phyloP scores from a whole-genome alignment of 805 yeast genomes.

The Wickerhamiella sorbophila region DNA sequence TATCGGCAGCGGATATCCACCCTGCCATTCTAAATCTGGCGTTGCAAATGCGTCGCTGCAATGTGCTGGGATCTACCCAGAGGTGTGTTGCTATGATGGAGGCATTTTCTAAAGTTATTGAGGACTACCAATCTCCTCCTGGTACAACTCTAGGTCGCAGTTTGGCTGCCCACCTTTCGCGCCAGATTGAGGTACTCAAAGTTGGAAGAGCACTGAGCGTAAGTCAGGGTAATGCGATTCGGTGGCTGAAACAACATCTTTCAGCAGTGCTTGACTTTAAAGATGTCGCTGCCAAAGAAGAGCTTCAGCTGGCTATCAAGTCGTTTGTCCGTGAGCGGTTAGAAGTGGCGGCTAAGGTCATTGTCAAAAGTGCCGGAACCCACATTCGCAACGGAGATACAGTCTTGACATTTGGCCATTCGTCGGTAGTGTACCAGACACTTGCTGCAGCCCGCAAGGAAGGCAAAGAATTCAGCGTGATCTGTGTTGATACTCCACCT shows the following conservation, averaged over 20 bases:
- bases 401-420: conserved; percentile 76
- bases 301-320: conserved; percentile 54
- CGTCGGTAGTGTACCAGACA: conserved; percentile 65
- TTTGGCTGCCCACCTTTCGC: conserved; percentile 72
- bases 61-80: conserved; percentile 78
- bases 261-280: conserved; percentile 59
- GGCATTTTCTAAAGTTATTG: conserved; percentile 67
- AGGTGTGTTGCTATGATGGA: conserved; percentile 74
- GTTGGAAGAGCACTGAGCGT: conserved; percentile 83
- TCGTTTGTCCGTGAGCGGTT: conserved; percentile 73
- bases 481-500: conserved; percentile 87
- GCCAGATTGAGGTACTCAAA: conserved; percentile 84
- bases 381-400: conserved; percentile 68
- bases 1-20: conserved; percentile 59
- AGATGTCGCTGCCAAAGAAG: conserved; percentile 51
- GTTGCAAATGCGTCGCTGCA: conserved; percentile 66
- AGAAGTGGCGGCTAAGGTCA: conserved; percentile 67
- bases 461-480: conserved; percentile 55
- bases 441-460: conserved; percentile 51
- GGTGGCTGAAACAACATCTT: conserved; percentile 94
- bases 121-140: conserved; percentile 70
- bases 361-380: conserved; percentile 61
- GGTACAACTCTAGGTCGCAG: conserved; percentile 79
- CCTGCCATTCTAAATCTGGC: conserved; percentile 72
- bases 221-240: conserved; percentile 93